These are phyloP conservation scores for Coffea canephora DNA, from an alignment of 257 asterid species.

Conservation along the genomic window DNA sequence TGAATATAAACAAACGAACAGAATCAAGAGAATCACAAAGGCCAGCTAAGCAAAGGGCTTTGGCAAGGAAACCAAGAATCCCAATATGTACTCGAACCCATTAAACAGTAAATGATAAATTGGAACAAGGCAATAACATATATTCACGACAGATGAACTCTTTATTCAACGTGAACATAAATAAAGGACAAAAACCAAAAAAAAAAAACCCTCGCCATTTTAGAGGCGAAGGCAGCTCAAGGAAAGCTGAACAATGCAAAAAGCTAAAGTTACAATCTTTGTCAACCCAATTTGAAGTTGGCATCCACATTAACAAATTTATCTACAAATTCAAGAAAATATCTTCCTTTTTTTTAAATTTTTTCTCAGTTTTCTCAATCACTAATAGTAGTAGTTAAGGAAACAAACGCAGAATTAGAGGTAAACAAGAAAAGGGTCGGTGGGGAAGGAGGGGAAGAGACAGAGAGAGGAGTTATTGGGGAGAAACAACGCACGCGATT, in stretches of 20 bases:
- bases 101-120: not conserved
- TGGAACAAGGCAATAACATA: not conserved
- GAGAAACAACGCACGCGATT: constrained; percentile 47
- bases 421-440: not conserved
- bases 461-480: too few species aligned
- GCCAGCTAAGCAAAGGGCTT: not conserved
- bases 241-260: not conserved
- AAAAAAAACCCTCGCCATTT: not conserved
- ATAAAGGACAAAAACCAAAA: not conserved
- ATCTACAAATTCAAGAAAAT: not conserved
- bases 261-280: constrained; percentile 6
- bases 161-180: not conserved
- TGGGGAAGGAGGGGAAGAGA: not conserved
- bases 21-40: not conserved
- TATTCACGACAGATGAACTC: not conserved
- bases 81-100: not conserved
- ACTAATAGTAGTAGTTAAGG: not conserved
- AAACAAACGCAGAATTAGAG: too few species aligned
- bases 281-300: not conserved
- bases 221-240: not conserved
- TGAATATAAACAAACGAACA: constrained; percentile 21
- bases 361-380: not conserved
- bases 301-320: not conserved
- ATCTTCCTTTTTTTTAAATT: not conserved
- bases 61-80: not conserved